Conservation (phyloP, 805 yeast genomes). For the Cyberlindnera xylosilytica region DNA sequence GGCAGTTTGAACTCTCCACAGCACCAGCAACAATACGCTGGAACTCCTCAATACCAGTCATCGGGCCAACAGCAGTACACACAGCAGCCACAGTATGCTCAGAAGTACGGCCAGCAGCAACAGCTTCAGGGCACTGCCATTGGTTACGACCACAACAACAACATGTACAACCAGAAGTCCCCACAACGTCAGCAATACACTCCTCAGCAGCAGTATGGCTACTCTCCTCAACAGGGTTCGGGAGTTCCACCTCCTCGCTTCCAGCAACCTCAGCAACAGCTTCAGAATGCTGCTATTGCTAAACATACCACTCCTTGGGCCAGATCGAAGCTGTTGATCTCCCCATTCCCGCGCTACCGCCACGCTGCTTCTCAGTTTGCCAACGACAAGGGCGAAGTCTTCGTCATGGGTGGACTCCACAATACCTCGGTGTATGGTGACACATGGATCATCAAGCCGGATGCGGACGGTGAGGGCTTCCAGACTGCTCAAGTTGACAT, state of each 20-base stretch:
- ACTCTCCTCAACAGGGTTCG: slow-evolving; percentile 6
- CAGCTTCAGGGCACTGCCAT: slow-evolving; percentile 8
- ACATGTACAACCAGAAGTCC: slow-evolving; percentile 21
- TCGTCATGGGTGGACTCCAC: slow-evolving; percentile 91
- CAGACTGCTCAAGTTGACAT: slow-evolving; percentile 59
- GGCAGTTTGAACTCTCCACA: slow-evolving; percentile 14
- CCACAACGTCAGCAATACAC: slow-evolving; percentile 20
- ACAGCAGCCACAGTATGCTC: slow-evolving; percentile 6
- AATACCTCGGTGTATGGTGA: slow-evolving; percentile 93
- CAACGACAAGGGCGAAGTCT: slow-evolving; percentile 77
- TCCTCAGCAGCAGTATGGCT: slow-evolving; percentile 5
- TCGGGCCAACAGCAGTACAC: slow-evolving; percentile 11
- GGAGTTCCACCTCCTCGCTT: slow-evolving; percentile 12
- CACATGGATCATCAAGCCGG: slow-evolving; percentile 81
- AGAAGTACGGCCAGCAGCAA: slow-evolving; percentile 1
- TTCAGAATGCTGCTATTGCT: slow-evolving; percentile 14
- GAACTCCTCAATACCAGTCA: not conserved
- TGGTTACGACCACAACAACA: slow-evolving; percentile 25
- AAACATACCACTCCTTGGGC: slow-evolving; percentile 54
- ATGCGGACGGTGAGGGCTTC: slow-evolving; percentile 26
- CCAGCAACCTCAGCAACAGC: slow-evolving; percentile 15
- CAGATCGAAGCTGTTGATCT: slow-evolving; percentile 56
- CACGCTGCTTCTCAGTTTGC: slow-evolving; percentile 80
- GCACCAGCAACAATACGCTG: slow-evolving; percentile 12
- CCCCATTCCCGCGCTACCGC: slow-evolving; percentile 94